Percentiles rank a stretch among this genome's conserved stretches.
Evolutionary conservation across 2,329 filamentous ascomycete genomes (phyloP).

Genomic region (Didymella keratinophila): DNA sequence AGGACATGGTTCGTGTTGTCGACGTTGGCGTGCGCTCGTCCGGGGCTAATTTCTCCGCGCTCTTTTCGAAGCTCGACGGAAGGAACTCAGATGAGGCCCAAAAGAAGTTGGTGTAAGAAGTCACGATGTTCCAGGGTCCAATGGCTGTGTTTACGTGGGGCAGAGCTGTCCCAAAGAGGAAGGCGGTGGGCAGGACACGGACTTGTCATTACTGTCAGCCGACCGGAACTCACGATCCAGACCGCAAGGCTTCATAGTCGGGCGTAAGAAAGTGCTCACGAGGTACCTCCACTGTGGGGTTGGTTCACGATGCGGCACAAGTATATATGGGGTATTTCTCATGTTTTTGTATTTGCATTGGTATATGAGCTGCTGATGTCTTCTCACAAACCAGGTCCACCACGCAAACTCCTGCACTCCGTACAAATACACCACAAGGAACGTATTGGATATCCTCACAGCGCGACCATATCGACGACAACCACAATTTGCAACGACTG

Average conservation of each 20-base stretch:
- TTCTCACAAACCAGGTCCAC: background rate
- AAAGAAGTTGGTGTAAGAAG: constrained; percentile 22
- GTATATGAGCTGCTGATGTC: constrained; percentile 11
- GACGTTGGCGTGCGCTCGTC: constrained; percentile 11
- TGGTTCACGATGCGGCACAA: constrained; percentile 16
- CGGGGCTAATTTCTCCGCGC: constrained; percentile 11
- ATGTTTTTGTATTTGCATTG: constrained; percentile 29
- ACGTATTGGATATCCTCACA: constrained; percentile 9
- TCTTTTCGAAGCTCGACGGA: constrained; percentile 5
- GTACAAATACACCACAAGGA: constrained; percentile 21
- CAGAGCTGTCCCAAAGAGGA: constrained; percentile 25
- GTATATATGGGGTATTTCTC: constrained; percentile 24
- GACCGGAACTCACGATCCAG: constrained; percentile 42
- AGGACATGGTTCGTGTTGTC: constrained; percentile 27
- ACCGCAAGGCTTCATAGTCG: constrained; percentile 30
- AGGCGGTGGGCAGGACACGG: constrained; percentile 37
- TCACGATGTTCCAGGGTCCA: constrained; percentile 31
- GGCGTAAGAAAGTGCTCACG: constrained; percentile 30
- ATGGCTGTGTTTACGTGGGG: constrained; percentile 26
- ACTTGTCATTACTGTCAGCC: constrained; percentile 19
- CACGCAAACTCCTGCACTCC: constrained; percentile 11
- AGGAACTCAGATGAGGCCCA: constrained; percentile 7
- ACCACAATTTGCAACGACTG: constrained; percentile 22
- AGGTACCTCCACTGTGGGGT: constrained; percentile 23
- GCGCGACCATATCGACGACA: background rate